These are phyloP conservation scores for Fusarium tjaetaba DNA, from an alignment of 2,329 filamentous ascomycete species.

Conservation along the genomic window DNA sequence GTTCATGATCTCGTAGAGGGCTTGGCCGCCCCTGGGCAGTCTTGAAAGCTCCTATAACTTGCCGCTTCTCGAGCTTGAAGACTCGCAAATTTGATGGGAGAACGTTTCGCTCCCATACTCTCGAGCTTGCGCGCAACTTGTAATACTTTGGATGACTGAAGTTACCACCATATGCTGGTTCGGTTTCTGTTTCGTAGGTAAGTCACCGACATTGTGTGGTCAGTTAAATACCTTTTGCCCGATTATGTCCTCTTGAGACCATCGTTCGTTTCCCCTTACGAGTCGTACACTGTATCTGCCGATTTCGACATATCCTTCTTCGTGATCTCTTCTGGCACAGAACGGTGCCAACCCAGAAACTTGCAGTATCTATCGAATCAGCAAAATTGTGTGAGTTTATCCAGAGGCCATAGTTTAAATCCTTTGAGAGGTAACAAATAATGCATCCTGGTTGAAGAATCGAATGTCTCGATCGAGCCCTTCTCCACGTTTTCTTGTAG, in stretches of 20 bases:
- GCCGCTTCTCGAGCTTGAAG: background rate
- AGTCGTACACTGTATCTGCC: background rate
- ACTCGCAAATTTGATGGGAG: background rate
- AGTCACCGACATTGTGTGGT: background rate
- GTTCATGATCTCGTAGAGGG: conserved; percentile 36
- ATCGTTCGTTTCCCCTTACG: conserved; percentile 1
- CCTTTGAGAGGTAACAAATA: background rate
- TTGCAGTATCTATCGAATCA: background rate
- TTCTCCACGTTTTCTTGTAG: background rate
- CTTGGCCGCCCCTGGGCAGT: conserved; percentile 18
- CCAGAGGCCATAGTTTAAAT: background rate
- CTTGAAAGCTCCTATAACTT: background rate
- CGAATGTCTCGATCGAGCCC: background rate
- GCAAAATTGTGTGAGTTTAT: background rate
- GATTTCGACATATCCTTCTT: background rate
- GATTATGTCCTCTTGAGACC: no score
- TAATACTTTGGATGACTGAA: background rate
- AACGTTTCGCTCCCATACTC: background rate
- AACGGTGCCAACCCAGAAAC: background rate
- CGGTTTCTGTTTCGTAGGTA: background rate
- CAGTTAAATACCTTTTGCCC: background rate
- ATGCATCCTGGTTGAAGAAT: background rate
- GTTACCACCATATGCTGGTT: conserved; percentile 9
- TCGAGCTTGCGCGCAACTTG: background rate
- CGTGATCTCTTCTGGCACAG: background rate